Evolutionary conservation across 2,329 filamentous ascomycete genomes (phyloP), one percentile per base, ranked within the genome.

Genomic region (Phoma herbarum): DNA sequence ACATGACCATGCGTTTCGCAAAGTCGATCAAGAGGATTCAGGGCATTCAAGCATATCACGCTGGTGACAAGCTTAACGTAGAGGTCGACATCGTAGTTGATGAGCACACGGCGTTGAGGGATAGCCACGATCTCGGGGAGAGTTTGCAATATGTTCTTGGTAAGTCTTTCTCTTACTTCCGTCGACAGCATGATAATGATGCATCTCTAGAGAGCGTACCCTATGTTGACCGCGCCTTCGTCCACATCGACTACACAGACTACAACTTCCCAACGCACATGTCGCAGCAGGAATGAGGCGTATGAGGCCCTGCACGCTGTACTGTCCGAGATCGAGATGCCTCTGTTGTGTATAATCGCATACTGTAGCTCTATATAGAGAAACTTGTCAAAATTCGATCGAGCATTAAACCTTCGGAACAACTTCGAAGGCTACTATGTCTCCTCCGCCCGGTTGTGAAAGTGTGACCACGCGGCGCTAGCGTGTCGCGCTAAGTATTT

Each of bases 1-100:
- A 97, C 78, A 85, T 96, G 66, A 95, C 93, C 1, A 96, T 97
- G 90, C 90, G 93, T 20, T 97, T 97, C 73, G 93, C 93, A 44
- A 92, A 90, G 66, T 90, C 90, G 12, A 96, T 97, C 72, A 88
- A 87, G 71, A 89, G 92, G 73, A 95, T 96, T 60, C 92, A 95
- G 74, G 92, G 92, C 29, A 80, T 95, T 55, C 89, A 93, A 66
- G 92, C 92, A 2, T 96, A 95, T 74, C 92, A 96, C 70, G 88
- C 89, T 0, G 92, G 92, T 25, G 92, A 95, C 75, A 93, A 93
- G 80, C 83, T 95, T 57, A 93, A 92, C 63, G 90, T 94, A 25
- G 87, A 90, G 69, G 91, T 94, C 11, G 92, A 96, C 75, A 90
- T 95, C 64, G 90, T 96, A 31, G 84, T 96, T 41, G 91, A 93